Evolutionary conservation across 345 rosid genomes (phyloP).

Genomic region (Clarkia xantiana): DNA sequence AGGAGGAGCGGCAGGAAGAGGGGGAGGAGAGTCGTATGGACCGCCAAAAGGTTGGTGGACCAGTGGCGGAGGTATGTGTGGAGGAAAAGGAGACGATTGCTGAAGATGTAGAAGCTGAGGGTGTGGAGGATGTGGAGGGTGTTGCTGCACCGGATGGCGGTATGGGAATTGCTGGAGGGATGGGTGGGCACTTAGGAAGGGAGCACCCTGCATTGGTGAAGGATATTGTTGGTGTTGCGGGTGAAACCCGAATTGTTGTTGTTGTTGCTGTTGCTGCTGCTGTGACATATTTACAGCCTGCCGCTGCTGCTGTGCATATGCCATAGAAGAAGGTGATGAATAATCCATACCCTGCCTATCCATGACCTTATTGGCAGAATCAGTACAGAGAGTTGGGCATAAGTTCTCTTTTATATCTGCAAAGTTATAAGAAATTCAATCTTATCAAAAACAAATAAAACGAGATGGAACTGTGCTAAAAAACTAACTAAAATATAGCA

Average conservation of each 20-base stretch:
- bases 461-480: too few species aligned
- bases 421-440: too few species aligned
- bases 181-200: slow-evolving; percentile 65
- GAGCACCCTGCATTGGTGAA: slow-evolving; percentile 32
- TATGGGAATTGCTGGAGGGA: slow-evolving; percentile 74
- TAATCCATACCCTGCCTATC: slow-evolving; percentile 5
- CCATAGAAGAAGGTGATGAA: slow-evolving; percentile 37
- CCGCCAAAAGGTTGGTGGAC: slow-evolving; percentile 57
- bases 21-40: slow-evolving; percentile 56
- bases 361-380: background rate
- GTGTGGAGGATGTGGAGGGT: slow-evolving; percentile 44
- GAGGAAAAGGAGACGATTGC: slow-evolving; percentile 42
- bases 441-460: too few species aligned
- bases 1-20: slow-evolving; percentile 61
- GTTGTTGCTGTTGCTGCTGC: slow-evolving; percentile 33
- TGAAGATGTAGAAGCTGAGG: slow-evolving; percentile 57
- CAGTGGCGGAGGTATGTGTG: slow-evolving; percentile 61
- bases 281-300: slow-evolving; percentile 50
- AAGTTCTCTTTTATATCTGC: too few species aligned
- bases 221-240: slow-evolving; percentile 74
- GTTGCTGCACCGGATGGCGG: slow-evolving; percentile 68
- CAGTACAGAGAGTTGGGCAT: too few species aligned
- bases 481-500: too few species aligned
- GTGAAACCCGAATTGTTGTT: slow-evolving; percentile 52
- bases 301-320: slow-evolving; percentile 66